Evolutionary conservation across 1,139 yeast species (phyloP), one percentile per base, ranked within the genome.

Genomic region (Debaryomyces fabryi): DNA sequence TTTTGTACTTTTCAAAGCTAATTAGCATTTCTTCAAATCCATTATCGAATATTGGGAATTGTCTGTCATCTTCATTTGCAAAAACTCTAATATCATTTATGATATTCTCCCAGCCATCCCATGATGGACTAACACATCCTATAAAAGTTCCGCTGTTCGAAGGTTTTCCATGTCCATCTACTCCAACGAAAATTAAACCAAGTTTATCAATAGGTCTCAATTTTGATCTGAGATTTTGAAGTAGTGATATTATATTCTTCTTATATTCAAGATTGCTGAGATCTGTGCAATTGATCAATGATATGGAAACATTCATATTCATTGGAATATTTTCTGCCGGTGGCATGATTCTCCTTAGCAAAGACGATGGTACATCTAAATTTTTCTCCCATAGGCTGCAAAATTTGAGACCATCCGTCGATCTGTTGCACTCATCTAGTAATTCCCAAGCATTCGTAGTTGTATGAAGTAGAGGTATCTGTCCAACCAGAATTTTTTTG

Each of bases 61-160:
- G 51, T 6, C 50, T 50, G 12, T 52, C 42, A 20, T 49, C 45
- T 12, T 48, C n/a, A 47, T 65, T 67, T 3, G 68, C 53, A 20
- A 64, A 68, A 13, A 79, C 71, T 35, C 65, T 59, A 10, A 83
- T 62, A 10, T 71, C 76, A 7, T 71, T 66, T 12, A 83, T 59
- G 8, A 83, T 58, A 1, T 71, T 69, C 24, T 69, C 65, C 86
- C 88, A 83, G 0, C 85, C 86, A 24, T 71, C 68, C 88, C 88
- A 84, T 2, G 58, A 53, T n/a, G 72, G 66, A 15, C 69, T 64
- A 3, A 75, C 72, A 58, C 83, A 78, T 0, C 88, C 88, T 47
- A 81, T 69, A 57, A 79, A 84, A 9, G 81, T 72, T 0, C 85
- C 85, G 35, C 66, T 60, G 24, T 65, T 59, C 6, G 72, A 57